Evolutionary conservation across 179 eudicot genomes (phyloP).

Genomic region (Heliamphora pulchella): DNA sequence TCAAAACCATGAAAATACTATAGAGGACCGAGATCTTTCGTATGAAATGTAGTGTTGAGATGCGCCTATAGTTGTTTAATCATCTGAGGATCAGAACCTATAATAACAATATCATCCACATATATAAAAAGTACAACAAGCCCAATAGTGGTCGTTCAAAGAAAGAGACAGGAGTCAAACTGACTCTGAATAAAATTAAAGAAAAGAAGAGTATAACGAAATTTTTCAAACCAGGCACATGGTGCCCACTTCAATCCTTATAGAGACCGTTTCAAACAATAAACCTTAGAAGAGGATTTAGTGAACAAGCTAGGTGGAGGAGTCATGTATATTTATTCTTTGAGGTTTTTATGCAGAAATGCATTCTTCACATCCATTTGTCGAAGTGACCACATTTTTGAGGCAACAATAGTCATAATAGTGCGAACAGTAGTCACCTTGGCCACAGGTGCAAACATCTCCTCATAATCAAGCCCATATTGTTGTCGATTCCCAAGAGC

Average conservation of each 20-base stretch:
- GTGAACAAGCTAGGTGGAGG: background rate
- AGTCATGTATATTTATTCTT: background rate
- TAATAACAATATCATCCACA: conserved; percentile 9
- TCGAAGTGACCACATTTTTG: background rate
- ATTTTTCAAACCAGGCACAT: conserved; percentile 10
- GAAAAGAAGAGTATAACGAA: background rate
- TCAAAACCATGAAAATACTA: conserved; percentile 9
- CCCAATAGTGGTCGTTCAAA: background rate
- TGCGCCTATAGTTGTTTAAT: background rate
- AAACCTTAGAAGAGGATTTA: background rate
- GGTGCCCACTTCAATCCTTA: background rate
- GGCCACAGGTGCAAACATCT: background rate
- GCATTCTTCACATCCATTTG: background rate
- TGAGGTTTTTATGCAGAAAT: background rate
- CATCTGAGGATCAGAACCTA: background rate
- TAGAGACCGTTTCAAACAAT: background rate
- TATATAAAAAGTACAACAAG: background rate
- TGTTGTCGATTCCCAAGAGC: background rate
- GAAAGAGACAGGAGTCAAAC: conserved; percentile 10
- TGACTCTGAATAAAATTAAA: background rate
- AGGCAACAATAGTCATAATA: background rate
- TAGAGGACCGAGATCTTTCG: conserved; percentile 13
- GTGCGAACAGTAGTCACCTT: background rate
- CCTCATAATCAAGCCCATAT: background rate
- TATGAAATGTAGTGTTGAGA: background rate